These are phyloP conservation scores for Leccinum olivaceoglutinosum DNA, from an alignment of 1,284 basidiomycete genomes.

Conservation along the genomic window DNA sequence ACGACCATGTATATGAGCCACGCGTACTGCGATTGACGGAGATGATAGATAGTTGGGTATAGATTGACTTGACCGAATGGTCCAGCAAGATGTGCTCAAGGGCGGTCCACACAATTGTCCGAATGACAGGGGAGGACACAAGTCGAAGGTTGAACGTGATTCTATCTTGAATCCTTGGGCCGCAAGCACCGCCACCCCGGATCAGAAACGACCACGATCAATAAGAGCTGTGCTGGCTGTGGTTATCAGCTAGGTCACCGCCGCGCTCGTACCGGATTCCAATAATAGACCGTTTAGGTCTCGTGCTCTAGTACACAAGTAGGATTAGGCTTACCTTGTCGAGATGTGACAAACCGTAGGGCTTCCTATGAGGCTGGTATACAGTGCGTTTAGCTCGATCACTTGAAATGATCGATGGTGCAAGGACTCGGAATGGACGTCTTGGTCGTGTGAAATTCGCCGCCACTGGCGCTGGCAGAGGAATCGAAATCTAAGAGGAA, in stretches of 20 bases:
- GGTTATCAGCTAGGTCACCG: not conserved
- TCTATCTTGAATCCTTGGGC: not conserved
- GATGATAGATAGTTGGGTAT: not conserved
- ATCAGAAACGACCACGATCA: not conserved
- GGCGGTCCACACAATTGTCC: not conserved
- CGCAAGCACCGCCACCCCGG: not conserved
- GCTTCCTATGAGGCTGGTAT: not conserved
- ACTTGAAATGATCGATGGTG: not conserved
- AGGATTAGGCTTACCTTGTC: not conserved
- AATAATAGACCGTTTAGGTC: not conserved
- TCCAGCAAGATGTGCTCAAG: not conserved
- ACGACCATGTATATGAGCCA: not conserved
- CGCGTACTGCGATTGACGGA: not conserved
- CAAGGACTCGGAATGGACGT: not conserved
- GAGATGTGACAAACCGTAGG: not conserved
- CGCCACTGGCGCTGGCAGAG: not conserved
- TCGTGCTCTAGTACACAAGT: not conserved
- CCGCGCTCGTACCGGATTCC: not conserved
- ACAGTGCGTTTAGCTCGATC: not conserved
- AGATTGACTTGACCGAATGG: not conserved
- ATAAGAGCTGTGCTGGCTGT: not conserved
- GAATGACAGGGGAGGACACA: not conserved
- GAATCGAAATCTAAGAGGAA: not conserved
- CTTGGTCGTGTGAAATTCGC: not conserved
- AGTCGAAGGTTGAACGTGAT: not conserved